Evolutionary conservation across 2,329 filamentous ascomycete species (phyloP).

Genomic region (Graphium sp.): DNA sequence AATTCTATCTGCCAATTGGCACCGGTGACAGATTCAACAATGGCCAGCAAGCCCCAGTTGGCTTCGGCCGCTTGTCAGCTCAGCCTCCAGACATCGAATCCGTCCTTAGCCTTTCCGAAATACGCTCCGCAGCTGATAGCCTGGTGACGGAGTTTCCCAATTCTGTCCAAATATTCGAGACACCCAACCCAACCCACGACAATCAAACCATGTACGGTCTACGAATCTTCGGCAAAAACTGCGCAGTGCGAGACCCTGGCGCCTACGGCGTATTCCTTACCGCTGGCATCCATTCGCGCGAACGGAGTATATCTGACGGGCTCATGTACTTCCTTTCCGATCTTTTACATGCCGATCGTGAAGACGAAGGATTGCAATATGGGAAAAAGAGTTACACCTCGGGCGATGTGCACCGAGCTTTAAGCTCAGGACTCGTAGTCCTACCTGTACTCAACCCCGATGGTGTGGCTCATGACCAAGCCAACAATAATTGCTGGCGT

Average conservation of each 20-base stretch:
- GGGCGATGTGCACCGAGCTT: constrained; percentile 29
- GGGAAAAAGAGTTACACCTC: constrained; percentile 32
- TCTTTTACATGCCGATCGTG: constrained; percentile 32
- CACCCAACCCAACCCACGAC: constrained; percentile 25
- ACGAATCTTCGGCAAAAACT: constrained; percentile 20
- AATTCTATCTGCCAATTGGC: background rate
- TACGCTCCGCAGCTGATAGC: constrained; percentile 23
- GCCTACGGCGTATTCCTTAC: constrained; percentile 33
- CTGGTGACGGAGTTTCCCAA: constrained; percentile 21
- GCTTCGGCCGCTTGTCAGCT: too few relatives aligned
- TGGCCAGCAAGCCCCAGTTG: too few relatives aligned
- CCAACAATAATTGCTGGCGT: constrained; percentile 31
- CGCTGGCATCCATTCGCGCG: constrained; percentile 37
- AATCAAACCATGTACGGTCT: constrained; percentile 19
- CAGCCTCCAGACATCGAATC: too few relatives aligned
- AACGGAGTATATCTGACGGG: constrained; percentile 38
- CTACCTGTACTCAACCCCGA: constrained; percentile 36
- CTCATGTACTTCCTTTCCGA: constrained; percentile 41
- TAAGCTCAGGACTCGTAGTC: constrained; percentile 34
- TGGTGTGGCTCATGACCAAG: constrained; percentile 32
- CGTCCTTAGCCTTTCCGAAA: constrained; percentile 26
- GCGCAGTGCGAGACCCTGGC: too few relatives aligned
- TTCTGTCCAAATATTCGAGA: constrained; percentile 20
- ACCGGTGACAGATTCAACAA: background rate
- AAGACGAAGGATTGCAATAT: constrained; percentile 30